Percentiles rank a stretch among this genome's conserved stretches.
Evolutionary conservation across 768 basidiomycete species (phyloP).

Genomic region (Tremella fuciformis): DNA sequence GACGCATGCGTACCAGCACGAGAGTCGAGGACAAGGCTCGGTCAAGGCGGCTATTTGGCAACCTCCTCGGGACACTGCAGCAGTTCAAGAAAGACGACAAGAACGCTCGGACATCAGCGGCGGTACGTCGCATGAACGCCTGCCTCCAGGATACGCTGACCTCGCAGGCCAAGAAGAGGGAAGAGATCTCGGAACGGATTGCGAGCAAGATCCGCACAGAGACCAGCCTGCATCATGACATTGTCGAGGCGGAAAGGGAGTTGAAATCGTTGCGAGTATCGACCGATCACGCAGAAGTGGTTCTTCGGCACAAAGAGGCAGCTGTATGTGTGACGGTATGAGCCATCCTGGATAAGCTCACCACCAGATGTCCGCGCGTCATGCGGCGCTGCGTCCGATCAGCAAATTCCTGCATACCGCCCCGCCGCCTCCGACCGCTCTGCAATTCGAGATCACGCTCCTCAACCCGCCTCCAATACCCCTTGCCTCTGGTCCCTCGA

Average conservation of each 20-base stretch:
- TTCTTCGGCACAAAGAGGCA: constrained; percentile 39
- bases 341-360: not conserved
- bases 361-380: constrained; percentile 36
- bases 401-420: constrained; percentile 46
- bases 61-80: constrained; percentile 49
- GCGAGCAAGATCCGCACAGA: constrained; percentile 44
- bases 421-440: constrained; percentile 19
- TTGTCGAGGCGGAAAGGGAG: constrained; percentile 42
- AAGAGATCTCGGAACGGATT: constrained; percentile 44
- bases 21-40: constrained; percentile 46
- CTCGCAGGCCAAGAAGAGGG: constrained; percentile 42
- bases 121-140: constrained; percentile 26
- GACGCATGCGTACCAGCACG: constrained; percentile 39
- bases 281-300: constrained; percentile 40
- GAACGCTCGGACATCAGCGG: constrained; percentile 35
- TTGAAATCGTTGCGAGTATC: constrained; percentile 40
- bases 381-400: constrained; percentile 37
- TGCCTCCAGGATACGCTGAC: not conserved
- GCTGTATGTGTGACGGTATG: constrained; percentile 33
- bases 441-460: constrained; percentile 30
- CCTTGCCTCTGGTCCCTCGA: constrained; percentile 37
- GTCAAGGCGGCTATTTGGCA: constrained; percentile 47
- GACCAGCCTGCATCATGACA: constrained; percentile 44
- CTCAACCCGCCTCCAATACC: constrained; percentile 47
- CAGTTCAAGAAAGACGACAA: constrained; percentile 51